phyloP scores from a whole-genome alignment of 345 rosid genomes.

The Eutrema heterophyllum region DNA sequence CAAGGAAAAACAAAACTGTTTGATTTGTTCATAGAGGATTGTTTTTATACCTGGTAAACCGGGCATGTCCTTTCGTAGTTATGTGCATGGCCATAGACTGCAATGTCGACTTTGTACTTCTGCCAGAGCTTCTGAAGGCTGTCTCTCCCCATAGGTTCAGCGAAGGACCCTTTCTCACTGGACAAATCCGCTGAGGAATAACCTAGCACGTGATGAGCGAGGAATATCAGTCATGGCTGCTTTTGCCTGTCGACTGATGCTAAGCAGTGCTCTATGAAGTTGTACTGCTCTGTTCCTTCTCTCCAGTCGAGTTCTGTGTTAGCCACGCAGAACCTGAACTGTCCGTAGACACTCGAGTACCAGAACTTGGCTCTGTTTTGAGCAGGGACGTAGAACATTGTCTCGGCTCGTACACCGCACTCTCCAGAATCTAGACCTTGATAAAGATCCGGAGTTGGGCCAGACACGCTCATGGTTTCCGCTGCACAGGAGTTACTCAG shows the following conservation, averaged over 20 bases:
- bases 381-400: constrained; percentile 63
- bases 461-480: constrained; percentile 80
- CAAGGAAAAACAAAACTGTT: too few species aligned
- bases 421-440: constrained; percentile 60
- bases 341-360: constrained; percentile 71
- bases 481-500: constrained; percentile 23
- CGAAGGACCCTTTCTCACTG: constrained; percentile 52
- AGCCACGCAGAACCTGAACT: constrained; percentile 70
- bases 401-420: constrained; percentile 68
- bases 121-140: constrained; percentile 74
- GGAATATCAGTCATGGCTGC: constrained; percentile 68
- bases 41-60: constrained; percentile 51
- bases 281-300: constrained; percentile 68
- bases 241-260: constrained; percentile 62
- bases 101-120: constrained; percentile 76
- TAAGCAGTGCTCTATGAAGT: constrained; percentile 62
- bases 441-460: constrained; percentile 66
- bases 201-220: constrained; percentile 68
- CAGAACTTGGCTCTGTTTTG: constrained; percentile 64
- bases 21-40: background rate
- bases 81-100: constrained; percentile 66
- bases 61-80: constrained; percentile 77
- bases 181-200: constrained; percentile 49
- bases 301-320: constrained; percentile 79
- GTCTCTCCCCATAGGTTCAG: constrained; percentile 64